Evolutionary conservation across 1,284 basidiomycete genomes (phyloP), one percentile per base, ranked within the genome.

Genomic region (Ganoderma lingzhi): DNA sequence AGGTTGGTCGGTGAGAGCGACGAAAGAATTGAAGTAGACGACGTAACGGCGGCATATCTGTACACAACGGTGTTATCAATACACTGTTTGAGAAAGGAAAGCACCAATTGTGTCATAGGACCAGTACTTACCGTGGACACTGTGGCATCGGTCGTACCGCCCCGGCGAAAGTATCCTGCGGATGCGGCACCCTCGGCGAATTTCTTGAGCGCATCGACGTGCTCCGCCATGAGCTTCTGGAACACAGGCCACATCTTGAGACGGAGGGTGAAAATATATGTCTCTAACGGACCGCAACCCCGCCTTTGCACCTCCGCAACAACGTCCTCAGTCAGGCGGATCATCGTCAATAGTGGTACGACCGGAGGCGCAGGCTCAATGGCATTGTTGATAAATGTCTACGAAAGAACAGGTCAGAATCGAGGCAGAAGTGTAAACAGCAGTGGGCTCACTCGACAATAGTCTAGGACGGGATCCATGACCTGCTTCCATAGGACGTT

Each of bases 171-270:
- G 74, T 94, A 91, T 28, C 91, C 87, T 2, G 85, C 83, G 30
- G 82, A 82, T 2, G 85, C 83, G 15, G 85, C 83, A 15, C 91
- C 89, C 76, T 96, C 95, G 1, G 92, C 93, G 19, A 96, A 81
- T 77, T 90, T 93, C 79, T 92, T 95, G 69, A 98, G 80, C 51
- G 90, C 88, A 28, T 96, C 94, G 56, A 93, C 83, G 73, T 97
- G 90, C 28, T 91, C 89, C n/a, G 92, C 88, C 90, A 97, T 93
- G 44, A 88, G 87, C 76, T 94, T 96, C 78, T 96, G 93, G 80
- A 96, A 97, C 10, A 93, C 83, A 0, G 96, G 96, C 95, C 96
- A 98, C 84, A 98, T 89, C 72, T 91, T 87, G 68, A 98, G 81
- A 32, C 95, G 91, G 64, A 96, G 84, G 1, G 87, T 86, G 78